Evolutionary conservation across 2,329 filamentous ascomycete genomes (phyloP).

Genomic region (Mariannaea sp.): DNA sequence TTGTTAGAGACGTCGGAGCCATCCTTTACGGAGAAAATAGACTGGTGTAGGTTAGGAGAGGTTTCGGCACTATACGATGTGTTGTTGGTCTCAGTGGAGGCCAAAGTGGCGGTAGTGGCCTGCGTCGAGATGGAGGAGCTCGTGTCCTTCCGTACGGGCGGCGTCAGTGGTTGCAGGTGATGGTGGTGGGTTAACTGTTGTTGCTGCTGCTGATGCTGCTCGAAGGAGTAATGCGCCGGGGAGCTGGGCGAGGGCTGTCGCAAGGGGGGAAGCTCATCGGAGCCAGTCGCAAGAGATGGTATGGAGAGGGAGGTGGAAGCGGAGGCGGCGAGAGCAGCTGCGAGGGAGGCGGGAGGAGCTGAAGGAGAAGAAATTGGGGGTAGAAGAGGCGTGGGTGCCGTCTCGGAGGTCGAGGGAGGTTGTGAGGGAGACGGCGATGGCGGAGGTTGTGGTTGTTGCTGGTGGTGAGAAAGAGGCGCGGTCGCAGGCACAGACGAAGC

Average conservation of each 20-base stretch:
- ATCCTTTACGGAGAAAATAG: constrained; percentile 61
- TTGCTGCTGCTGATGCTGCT: constrained; percentile 35
- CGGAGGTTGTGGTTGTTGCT: constrained; percentile 33
- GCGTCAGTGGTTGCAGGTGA: constrained; percentile 39
- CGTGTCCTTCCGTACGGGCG: constrained; percentile 54
- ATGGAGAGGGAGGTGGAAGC: constrained; percentile 24
- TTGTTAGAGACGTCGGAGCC: constrained; percentile 58
- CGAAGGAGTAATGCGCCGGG: constrained; percentile 37
- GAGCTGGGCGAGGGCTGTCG: constrained; percentile 37
- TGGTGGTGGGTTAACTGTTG: constrained; percentile 33
- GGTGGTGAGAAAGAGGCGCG: constrained; percentile 30
- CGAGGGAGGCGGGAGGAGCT: constrained; percentile 35
- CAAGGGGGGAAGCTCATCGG: constrained; percentile 37
- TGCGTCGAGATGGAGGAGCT: constrained; percentile 58
- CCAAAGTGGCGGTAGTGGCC: constrained; percentile 50
- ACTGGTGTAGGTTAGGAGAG: constrained; percentile 56
- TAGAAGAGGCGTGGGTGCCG: constrained; percentile 32
- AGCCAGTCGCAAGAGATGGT: constrained; percentile 31
- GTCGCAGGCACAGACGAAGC: constrained; percentile 14
- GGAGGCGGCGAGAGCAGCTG: constrained; percentile 32
- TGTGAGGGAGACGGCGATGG: constrained; percentile 35
- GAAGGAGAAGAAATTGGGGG: constrained; percentile 37
- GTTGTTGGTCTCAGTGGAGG: constrained; percentile 54
- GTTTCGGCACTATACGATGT: constrained; percentile 59
- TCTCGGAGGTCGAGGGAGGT: constrained; percentile 34